Evolutionary conservation across 2,329 filamentous ascomycete species (phyloP).

Genomic region (Sphaerulina vaccinii): DNA sequence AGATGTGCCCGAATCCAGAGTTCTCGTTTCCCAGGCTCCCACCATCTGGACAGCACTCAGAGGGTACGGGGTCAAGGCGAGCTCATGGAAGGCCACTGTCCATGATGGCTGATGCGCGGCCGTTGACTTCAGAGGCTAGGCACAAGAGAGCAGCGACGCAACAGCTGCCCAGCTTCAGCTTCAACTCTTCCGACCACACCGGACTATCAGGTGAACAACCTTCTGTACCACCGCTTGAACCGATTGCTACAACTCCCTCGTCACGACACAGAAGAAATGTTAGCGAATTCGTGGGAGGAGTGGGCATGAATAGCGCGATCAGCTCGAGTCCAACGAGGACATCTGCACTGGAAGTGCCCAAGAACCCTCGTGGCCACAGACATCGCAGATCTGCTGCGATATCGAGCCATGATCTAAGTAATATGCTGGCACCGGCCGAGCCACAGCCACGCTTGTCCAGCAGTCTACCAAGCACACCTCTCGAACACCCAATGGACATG

Average conservation of each 20-base stretch:
- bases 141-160: conserved; percentile 36
- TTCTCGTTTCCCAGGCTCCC: conserved; percentile 49
- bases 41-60: conserved; percentile 29
- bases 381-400: conserved; percentile 80
- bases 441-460: conserved; percentile 31
- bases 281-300: conserved; percentile 84
- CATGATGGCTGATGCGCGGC: conserved; percentile 38
- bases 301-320: conserved; percentile 58
- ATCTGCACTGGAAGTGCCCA: conserved; percentile 48
- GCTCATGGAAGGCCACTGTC: conserved; percentile 34
- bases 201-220: conserved; percentile 32
- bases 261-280: conserved; percentile 70
- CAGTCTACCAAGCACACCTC: conserved; percentile 37
- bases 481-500: conserved; percentile 27
- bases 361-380: conserved; percentile 51
- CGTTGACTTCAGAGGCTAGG: conserved; percentile 38
- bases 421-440: conserved; percentile 58
- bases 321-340: conserved; percentile 70
- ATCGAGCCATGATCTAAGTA: conserved; percentile 76
- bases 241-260: conserved; percentile 44
- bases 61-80: not conserved
- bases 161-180: conserved; percentile 48
- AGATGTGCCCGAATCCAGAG: conserved; percentile 49
- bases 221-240: conserved; percentile 30
- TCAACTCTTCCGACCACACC: conserved; percentile 47